Evolutionary conservation across 192 early-diverging fungal species (phyloP).

Genomic region (Coemansia sp.): DNA sequence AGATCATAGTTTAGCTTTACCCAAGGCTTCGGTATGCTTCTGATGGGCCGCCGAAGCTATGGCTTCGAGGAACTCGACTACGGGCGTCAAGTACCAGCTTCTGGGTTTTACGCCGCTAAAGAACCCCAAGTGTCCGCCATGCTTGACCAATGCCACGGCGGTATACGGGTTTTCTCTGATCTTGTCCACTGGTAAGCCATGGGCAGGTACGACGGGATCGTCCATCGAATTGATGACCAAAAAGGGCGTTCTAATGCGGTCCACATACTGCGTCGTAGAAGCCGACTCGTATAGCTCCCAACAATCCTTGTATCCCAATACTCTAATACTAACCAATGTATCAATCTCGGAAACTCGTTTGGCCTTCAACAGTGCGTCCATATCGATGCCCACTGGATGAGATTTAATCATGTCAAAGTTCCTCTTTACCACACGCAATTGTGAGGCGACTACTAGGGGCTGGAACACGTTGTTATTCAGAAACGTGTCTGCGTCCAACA

Average conservation of each 20-base stretch:
- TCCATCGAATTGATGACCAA: constrained; percentile 76
- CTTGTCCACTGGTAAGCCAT: constrained; percentile 72
- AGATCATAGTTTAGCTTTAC: background rate
- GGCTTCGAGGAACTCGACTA: constrained; percentile 58
- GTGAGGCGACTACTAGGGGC: constrained; percentile 44
- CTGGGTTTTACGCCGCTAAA: constrained; percentile 17
- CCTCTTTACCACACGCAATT: constrained; percentile 39
- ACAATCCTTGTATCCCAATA: constrained; percentile 74
- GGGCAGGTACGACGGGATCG: constrained; percentile 72
- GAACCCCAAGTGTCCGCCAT: constrained; percentile 90
- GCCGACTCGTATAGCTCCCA: constrained; percentile 71
- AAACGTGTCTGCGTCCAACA: constrained; percentile 48
- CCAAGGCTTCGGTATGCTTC: background rate
- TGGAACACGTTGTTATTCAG: constrained; percentile 57
- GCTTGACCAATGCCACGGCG: constrained; percentile 69
- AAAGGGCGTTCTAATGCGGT: constrained; percentile 67
- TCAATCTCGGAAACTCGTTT: constrained; percentile 77
- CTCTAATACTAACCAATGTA: constrained; percentile 61
- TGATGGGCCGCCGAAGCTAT: background rate
- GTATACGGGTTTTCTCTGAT: constrained; percentile 70
- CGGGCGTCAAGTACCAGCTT: constrained; percentile 63
- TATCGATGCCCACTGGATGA: constrained; percentile 32
- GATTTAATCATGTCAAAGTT: constrained; percentile 40
- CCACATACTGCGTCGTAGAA: constrained; percentile 54
- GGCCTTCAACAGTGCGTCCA: constrained; percentile 53